These are phyloP conservation scores for Quercus phellos DNA, from an alignment of 331 rosid species.

Conservation along the genomic window DNA sequence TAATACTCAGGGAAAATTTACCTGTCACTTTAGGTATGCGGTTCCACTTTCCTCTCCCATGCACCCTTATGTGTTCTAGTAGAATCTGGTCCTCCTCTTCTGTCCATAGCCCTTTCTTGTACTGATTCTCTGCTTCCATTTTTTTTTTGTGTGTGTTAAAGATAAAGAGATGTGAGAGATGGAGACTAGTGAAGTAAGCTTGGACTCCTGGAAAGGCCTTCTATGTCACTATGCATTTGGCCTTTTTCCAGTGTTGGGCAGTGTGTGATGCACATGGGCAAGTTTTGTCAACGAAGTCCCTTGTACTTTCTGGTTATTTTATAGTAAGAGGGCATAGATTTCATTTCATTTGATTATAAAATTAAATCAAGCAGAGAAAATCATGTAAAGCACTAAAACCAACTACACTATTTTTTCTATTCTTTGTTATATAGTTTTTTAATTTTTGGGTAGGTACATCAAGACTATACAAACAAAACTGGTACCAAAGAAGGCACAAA, in stretches of 20 bases:
- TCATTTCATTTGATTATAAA: no score
- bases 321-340: neutral
- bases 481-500: neutral
- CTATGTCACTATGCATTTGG: neutral
- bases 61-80: constrained; percentile 13
- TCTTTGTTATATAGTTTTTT: neutral
- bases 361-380: neutral
- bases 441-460: neutral
- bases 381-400: no score
- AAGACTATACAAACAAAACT: neutral
- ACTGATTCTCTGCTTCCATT: constrained; percentile 9
- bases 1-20: neutral
- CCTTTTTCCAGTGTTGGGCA: neutral
- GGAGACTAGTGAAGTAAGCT: neutral
- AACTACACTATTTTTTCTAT: neutral
- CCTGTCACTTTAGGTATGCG: constrained; percentile 20
- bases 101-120: constrained; percentile 35
- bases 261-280: neutral
- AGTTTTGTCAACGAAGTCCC: neutral
- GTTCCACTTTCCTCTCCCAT: constrained; percentile 28
- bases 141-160: neutral
- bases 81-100: constrained; percentile 33
- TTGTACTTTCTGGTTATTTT: neutral
- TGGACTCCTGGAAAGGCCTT: neutral
- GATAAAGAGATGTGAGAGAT: neutral